Conservation (phyloP, 2,329 filamentous ascomycete species). For the Aspergillus intermedius region DNA sequence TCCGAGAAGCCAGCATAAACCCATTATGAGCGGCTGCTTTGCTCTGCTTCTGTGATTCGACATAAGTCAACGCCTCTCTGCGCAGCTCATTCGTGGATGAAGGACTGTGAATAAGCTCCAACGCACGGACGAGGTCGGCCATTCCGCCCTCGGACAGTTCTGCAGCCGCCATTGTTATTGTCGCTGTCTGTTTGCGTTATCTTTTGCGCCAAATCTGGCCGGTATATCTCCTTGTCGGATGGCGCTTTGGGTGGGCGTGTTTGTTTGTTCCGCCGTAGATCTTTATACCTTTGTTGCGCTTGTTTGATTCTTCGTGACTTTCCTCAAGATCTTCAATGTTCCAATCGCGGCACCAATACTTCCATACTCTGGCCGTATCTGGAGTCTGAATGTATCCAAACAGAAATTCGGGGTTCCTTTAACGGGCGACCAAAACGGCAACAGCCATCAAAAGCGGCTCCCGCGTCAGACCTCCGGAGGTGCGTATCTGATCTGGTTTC, state of each 20-base stretch:
- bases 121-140: slow-evolving; percentile 65
- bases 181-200: slow-evolving; percentile 3
- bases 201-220: neutral
- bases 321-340: slow-evolving; percentile 1
- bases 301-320: neutral
- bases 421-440: slow-evolving; percentile 1
- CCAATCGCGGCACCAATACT: slow-evolving; percentile 7
- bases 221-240: neutral
- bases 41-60: slow-evolving; percentile 77
- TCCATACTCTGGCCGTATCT: slow-evolving; percentile 3
- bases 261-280: neutral
- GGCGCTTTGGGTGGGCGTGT: neutral
- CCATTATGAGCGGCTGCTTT: slow-evolving; percentile 77
- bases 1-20: slow-evolving; percentile 71
- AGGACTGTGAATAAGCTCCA: slow-evolving; percentile 80
- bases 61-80: slow-evolving; percentile 73
- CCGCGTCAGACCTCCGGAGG: neutral
- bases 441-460: neutral
- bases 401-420: neutral
- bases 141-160: slow-evolving; percentile 32
- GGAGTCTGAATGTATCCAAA: neutral
- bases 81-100: slow-evolving; percentile 74
- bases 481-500: neutral
- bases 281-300: neutral
- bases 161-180: slow-evolving; percentile 26